Evolutionary conservation across 129 eudicot species (phyloP), one percentile per base, ranked within the genome.

Genomic region (Rutidosis leptorrhynchoides): DNA sequence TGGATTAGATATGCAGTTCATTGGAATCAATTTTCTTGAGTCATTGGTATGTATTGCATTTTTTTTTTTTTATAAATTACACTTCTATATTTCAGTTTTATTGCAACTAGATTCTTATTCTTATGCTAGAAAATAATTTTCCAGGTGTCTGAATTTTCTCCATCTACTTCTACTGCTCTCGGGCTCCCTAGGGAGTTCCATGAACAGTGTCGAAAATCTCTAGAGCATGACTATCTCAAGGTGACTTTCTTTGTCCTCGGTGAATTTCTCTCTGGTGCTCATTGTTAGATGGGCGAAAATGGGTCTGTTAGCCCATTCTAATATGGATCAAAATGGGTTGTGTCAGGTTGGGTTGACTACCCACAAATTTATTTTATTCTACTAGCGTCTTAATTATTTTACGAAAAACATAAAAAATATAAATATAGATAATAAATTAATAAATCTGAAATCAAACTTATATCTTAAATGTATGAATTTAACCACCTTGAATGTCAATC

Each of bases 181-280:
- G 90, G 93, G 66, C 97, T 94, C 81, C 97, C 99, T 19, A 84
- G 93, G 72, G 99, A 94, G 83, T 94, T 86, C 72, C 99, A 94
- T 64, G 99, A 94, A 63, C 93, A 86, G 58, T 94, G 99, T 72
- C 77, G 83, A 64, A 53, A 72, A 61, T 94, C 95, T 66, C 37
- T 94, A 56, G 97, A 89, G 84, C 85, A 62, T 46, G 90, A 94
- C 64, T 84, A 86, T 71, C 62, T 94, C 45, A 86, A 93, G 99
- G 99, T 93, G 74, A 52, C 67, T 63, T 37, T 35, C 29, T 20
- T 69, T 19, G 48, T 46, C 26, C 35, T 53, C 30, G 8, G 35
- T 64, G 35, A 48, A 54, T 64, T 73, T 46, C 20, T 57, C 46
- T 27, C 16, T 3, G 21, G 29, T 4, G 26, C 23, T 67, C 28